Evolutionary conservation across 2,329 filamentous ascomycete species (phyloP), one percentile per base, ranked within the genome.

Genomic region (Penicillium hesseltinei): DNA sequence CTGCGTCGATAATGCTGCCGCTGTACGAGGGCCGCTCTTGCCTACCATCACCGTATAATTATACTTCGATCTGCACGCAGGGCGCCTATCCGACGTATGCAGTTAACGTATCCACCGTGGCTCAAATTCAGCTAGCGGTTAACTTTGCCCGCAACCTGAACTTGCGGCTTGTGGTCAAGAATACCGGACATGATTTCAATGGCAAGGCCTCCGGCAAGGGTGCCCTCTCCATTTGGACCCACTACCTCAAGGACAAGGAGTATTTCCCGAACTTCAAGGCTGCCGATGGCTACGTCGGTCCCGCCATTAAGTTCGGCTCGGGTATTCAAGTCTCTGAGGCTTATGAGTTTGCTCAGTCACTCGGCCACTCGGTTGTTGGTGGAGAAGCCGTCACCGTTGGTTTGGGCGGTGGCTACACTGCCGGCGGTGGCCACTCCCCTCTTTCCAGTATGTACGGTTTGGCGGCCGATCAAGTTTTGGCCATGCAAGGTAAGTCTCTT

Each of bases 171-270:
- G 67, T 67, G 15, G 66, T 75, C 17, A 78, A 76, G 57, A 78
- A 77, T 39, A 80, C 78, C 5, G 77, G 78, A 2, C 77, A 80
- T 62, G 76, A 78, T 59, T 81, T 77, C 54, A 72, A 70, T 15
- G 79, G 77, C 4, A 82, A 83, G 42, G 83, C 81, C 1, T 83
- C 84, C 0, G 85, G 85, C n/a, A 80, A 78, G 51, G 84, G 84
- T 2, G 77, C 57, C 3, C 47, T 68, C 31, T 61, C 62, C 3
- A 60, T 69, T 36, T 69, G 65, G 66, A 69, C 62, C 2, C 65
- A 69, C 19, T 46, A 57, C 36, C 48, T 69, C 6, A 68, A 66
- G 33, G 60, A 64, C 39, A 65, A 57, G 45, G 39, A 36, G 3
- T 66, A 63, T 25, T 80, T 75, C 1, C 63, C 70, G 0, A 35